Conservation (phyloP, 495 filamentous ascomycete species). For the Annulohypoxylon bovei region DNA sequence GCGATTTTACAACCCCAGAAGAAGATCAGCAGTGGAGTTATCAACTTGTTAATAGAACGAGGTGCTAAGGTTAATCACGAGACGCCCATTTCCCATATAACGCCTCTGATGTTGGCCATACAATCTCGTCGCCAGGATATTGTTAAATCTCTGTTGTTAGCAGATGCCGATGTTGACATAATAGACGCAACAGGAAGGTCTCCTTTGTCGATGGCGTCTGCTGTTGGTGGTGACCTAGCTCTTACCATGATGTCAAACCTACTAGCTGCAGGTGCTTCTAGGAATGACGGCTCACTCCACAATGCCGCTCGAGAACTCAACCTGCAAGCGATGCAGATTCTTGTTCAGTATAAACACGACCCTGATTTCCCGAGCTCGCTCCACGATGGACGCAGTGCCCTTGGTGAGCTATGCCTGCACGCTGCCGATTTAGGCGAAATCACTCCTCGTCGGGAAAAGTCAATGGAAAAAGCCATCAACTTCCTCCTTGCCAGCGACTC, state of each 20-base stretch:
- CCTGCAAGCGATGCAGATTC: constrained; percentile 52
- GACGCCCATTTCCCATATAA: constrained; percentile 53
- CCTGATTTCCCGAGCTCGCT: constrained; percentile 60
- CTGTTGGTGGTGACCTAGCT: constrained; percentile 57
- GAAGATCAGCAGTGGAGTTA: constrained; percentile 55
- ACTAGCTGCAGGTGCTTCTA: constrained; percentile 55
- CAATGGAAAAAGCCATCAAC: constrained; percentile 59
- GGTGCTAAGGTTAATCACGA: constrained; percentile 60
- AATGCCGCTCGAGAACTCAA: constrained; percentile 60
- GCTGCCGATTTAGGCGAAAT: constrained; percentile 51
- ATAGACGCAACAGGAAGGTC: constrained; percentile 56
- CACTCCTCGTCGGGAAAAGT: constrained; percentile 51
- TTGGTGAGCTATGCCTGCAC: constrained; percentile 60
- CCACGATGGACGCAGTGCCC: constrained; percentile 58
- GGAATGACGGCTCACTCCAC: constrained; percentile 61
- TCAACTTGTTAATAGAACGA: constrained; percentile 53
- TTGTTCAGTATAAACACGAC: constrained; percentile 57
- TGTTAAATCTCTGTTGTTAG: constrained; percentile 54
- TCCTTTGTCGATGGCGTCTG: constrained; percentile 58
- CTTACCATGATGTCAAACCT: constrained; percentile 57
- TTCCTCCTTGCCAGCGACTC: constrained; percentile 53
- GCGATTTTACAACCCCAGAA: constrained; percentile 60
- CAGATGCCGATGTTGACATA: constrained; percentile 57
- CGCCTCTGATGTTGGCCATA: constrained; percentile 61
- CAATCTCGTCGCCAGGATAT: constrained; percentile 54